These are phyloP conservation scores for Lophiostoma macrostomum DNA, from an alignment of 495 filamentous ascomycete genomes.

Conservation along the genomic window DNA sequence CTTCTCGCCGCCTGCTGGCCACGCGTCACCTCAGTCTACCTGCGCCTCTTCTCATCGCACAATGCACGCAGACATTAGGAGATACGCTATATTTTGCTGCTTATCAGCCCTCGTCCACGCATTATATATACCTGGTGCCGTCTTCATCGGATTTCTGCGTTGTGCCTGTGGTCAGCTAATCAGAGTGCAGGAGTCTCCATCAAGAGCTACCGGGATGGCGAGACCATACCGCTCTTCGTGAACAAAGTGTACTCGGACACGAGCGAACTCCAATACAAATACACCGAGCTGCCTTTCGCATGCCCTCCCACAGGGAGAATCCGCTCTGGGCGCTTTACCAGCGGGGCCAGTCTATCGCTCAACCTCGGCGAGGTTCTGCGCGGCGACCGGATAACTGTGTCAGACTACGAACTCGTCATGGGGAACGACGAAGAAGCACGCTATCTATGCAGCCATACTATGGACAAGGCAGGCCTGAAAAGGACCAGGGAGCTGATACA, in stretches of 20 bases:
- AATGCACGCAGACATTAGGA: slow-evolving; percentile 31
- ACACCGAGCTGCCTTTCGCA: slow-evolving; percentile 89
- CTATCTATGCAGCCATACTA: slow-evolving; percentile 67
- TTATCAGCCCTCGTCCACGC: slow-evolving; percentile 19
- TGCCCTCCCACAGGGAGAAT: slow-evolving; percentile 73
- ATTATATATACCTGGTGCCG: slow-evolving; percentile 33
- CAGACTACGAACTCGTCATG: slow-evolving; percentile 84
- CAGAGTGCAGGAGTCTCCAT: slow-evolving; percentile 52
- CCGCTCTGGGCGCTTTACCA: slow-evolving; percentile 68
- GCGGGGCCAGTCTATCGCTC: slow-evolving; percentile 76
- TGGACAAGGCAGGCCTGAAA: slow-evolving; percentile 64
- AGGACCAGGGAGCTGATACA: slow-evolving; percentile 71
- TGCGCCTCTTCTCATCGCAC: background rate
- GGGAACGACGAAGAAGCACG: slow-evolving; percentile 72
- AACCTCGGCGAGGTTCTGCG: slow-evolving; percentile 93
- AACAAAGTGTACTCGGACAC: slow-evolving; percentile 96
- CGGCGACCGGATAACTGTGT: slow-evolving; percentile 84
- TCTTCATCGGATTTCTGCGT: background rate
- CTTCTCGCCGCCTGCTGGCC: background rate
- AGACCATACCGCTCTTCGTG: slow-evolving; percentile 81
- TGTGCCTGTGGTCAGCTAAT: background rate
- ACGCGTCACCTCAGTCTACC: background rate
- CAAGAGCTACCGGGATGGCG: slow-evolving; percentile 74
- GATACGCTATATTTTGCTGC: slow-evolving; percentile 14
- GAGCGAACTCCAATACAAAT: slow-evolving; percentile 90